Evolutionary conservation across 495 filamentous ascomycete genomes (phyloP).

Genomic region (Penicillium cataractarum): DNA sequence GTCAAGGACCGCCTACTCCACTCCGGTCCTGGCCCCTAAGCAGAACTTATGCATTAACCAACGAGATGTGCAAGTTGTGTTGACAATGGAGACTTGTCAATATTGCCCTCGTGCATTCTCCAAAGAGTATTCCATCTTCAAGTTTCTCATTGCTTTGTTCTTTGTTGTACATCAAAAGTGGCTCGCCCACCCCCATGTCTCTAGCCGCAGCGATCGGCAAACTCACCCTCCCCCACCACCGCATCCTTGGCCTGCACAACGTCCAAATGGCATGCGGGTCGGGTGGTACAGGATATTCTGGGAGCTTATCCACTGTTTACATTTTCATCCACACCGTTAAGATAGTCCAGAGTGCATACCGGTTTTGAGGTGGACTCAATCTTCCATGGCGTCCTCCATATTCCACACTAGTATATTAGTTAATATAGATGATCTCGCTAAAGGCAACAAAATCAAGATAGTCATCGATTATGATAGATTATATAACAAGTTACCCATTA

Average conservation of each 20-base stretch:
- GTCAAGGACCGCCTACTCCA: neutral
- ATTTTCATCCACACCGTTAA: neutral
- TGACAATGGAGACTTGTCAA: neutral
- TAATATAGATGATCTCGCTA: no score
- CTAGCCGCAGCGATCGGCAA: conserved; percentile 35
- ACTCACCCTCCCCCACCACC: conserved; percentile 22
- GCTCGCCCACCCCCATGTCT: conserved; percentile 6
- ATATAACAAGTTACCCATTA: neutral
- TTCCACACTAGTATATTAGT: neutral
- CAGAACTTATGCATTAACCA: neutral
- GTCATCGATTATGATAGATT: no score
- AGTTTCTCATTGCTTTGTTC: no score
- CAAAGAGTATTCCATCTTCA: neutral
- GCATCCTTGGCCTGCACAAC: conserved; percentile 28
- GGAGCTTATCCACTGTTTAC: neutral
- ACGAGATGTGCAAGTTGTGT: neutral
- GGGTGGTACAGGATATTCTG: conserved; percentile 27
- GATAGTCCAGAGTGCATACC: neutral
- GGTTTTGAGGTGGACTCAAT: neutral
- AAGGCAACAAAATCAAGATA: no score
- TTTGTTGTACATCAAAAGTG: no score
- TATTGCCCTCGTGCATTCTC: neutral
- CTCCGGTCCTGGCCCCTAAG: neutral
- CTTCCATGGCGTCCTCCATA: neutral
- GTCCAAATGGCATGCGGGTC: conserved; percentile 27